A percentile compares a stretch with the other conserved stretches of the same genome.
phyloP scores from a whole-genome alignment of 768 basidiomycete species.

The Hygrocybe coccinea region DNA sequence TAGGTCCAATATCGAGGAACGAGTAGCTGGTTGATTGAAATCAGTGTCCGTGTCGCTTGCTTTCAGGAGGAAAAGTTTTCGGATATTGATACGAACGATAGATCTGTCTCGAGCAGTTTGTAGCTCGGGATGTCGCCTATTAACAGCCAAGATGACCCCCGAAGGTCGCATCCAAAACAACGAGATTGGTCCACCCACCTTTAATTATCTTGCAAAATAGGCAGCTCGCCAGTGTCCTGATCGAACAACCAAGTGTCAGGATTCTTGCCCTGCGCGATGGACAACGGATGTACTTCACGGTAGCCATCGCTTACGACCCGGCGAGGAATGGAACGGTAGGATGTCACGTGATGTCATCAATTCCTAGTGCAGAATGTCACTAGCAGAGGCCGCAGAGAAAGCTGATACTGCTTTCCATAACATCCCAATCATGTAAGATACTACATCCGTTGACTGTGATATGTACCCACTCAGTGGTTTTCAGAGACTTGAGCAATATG shows the following conservation, averaged over 20 bases:
- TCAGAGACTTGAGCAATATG: constrained; percentile 44
- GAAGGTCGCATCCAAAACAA: neutral
- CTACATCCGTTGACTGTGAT: neutral
- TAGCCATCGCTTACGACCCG: neutral
- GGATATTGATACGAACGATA: constrained; percentile 46
- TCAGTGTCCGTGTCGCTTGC: neutral
- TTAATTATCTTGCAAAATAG: constrained; percentile 96
- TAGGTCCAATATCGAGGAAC: constrained; percentile 89
- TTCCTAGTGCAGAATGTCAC: neutral
- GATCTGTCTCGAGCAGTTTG: constrained; percentile 75
- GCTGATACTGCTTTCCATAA: constrained; percentile 18
- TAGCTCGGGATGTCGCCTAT: constrained; percentile 85
- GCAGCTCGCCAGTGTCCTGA: constrained; percentile 58
- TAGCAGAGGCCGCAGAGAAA: neutral
- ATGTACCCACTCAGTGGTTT: neutral
- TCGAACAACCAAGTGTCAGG: neutral
- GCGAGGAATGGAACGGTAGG: neutral
- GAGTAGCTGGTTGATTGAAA: constrained; percentile 50
- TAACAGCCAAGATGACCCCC: neutral
- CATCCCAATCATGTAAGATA: constrained; percentile 35
- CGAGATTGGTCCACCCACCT: constrained; percentile 50
- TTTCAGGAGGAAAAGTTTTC: neutral
- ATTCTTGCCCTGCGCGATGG: neutral
- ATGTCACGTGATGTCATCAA: neutral
- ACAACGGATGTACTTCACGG: neutral